phyloP scores from a whole-genome alignment of 768 basidiomycete genomes.

The Leccinum subtestaceum region DNA sequence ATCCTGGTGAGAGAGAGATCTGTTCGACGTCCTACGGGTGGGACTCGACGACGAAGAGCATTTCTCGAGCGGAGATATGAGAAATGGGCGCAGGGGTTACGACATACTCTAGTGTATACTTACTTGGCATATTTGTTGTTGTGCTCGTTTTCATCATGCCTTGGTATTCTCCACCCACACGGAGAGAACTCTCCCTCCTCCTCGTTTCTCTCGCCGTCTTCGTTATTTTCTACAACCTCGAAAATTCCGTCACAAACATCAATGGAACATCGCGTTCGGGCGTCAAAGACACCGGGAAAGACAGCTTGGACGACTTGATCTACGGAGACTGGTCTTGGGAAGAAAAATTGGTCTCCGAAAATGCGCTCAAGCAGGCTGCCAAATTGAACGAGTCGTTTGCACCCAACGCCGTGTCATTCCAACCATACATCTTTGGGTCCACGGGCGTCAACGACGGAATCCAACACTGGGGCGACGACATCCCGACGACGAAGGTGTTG shows the following conservation, averaged over 20 bases:
- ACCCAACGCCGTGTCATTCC: constrained; percentile 28
- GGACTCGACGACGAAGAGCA: too few relatives aligned
- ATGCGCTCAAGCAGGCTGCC: constrained; percentile 46
- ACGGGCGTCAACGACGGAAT: constrained; percentile 51
- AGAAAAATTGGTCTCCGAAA: constrained; percentile 54
- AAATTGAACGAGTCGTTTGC: constrained; percentile 3
- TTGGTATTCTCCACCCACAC: constrained; percentile 65
- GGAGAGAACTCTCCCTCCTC: constrained; percentile 70
- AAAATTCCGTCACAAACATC: constrained; percentile 48
- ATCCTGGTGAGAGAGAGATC: constrained; percentile 95
- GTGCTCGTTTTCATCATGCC: constrained; percentile 39
- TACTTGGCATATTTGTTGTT: neutral
- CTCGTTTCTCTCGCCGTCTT: constrained; percentile 65
- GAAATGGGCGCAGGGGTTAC: neutral
- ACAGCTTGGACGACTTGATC: constrained; percentile 56
- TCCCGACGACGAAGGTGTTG: constrained; percentile 55
- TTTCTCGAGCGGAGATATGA: too few relatives aligned
- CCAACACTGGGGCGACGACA: constrained; percentile 50
- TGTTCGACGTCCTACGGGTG: constrained; percentile 83
- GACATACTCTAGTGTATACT: constrained; percentile 2
- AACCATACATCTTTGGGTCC: constrained; percentile 21
- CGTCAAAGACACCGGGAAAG: constrained; percentile 35
- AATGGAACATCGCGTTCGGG: constrained; percentile 22
- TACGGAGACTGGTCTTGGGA: constrained; percentile 73
- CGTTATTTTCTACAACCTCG: constrained; percentile 71